A percentile compares a stretch with the other conserved stretches of the same genome.
These are phyloP conservation scores for Carex kokanica DNA, from an alignment of 176 grass and related monocot genomes.

Conservation along the genomic window DNA sequence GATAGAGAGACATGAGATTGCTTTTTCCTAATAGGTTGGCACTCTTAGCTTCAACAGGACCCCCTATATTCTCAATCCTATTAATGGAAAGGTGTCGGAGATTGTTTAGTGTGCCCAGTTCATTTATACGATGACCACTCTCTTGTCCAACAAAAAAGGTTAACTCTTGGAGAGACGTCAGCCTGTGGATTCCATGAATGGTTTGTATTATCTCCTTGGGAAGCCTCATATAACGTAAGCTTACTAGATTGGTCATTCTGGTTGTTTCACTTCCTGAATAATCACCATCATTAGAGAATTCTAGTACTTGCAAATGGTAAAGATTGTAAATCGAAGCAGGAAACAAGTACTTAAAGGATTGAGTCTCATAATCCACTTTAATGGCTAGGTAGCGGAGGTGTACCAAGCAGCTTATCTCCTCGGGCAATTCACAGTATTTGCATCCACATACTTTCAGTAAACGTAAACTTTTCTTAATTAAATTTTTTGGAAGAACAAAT, in stretches of 20 bases:
- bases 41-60: not conserved
- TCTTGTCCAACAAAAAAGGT: conserved; percentile 7
- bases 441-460: no score
- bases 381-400: not conserved
- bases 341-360: not conserved
- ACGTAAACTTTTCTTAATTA: no score
- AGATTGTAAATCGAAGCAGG: conserved; percentile 3
- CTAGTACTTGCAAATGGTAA: conserved; percentile 17
- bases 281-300: no score
- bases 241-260: not conserved
- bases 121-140: conserved; percentile 21
- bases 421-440: no score
- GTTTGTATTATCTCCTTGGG: not conserved
- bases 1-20: not conserved
- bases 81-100: not conserved
- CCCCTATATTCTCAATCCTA: conserved; percentile 27
- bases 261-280: no score
- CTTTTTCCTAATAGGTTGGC: conserved; percentile 16
- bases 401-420: no score
- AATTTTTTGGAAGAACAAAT: no score
- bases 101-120: conserved; percentile 30
- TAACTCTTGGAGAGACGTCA: conserved; percentile 38
- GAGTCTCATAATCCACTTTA: not conserved
- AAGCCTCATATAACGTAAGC: conserved; percentile 4
- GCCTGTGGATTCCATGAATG: conserved; percentile 17